Base-by-base conservation (phyloP, 2,329 filamentous ascomycete genomes). In the Colletotrichum sp. region DNA sequence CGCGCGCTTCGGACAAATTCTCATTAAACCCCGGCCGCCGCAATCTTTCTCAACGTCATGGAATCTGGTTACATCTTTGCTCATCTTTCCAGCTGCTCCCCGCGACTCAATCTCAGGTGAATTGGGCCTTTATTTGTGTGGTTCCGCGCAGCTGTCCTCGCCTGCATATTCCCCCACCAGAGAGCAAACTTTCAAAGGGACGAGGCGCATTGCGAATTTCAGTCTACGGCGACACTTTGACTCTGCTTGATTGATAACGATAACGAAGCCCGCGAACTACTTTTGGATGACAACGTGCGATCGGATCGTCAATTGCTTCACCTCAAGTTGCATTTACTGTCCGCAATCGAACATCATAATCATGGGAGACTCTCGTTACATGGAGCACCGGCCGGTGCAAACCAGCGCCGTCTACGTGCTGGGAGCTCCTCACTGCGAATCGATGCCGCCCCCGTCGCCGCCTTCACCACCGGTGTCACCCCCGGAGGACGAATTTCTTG, bases 361-460 rank as follows among this genome's bases (percentile, higher is more conserved):
- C 24, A 78, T 78, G 77, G 75, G 71, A 30, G 75, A 78, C 26
- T 72, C 61, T 28, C 75, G 75, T 15, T 70, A 65, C 24, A 61
- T 36, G 36, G 82, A 85, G 72, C 83, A 86, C 71, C 83, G 83
- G n/a, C 86, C 85, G 5, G 86, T 90, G 26, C 88, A 90, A 79
- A 89, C 87, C 75, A 89, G 88, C 78, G 87, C 88, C 32, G 88
- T 90, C 28, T 88, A 88, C 55, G 81, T 90, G 12, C 83, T 89
- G 28, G 84, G 85, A 21, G 80, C 80, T 28, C 80, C 82, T n/a
- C 82, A 84, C 38, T 82, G 82, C 60, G 79, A 84, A 52, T 84
- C 84, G 1, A 80, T 86, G 2, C 87, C 87, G 4, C 88, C 88
- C n/a, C 88, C 87, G 0, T 89, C 88, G 6, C 88, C 89, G 6